Conservation (phyloP, 2,329 filamentous ascomycete species). For the Clarireedia monteithiana region DNA sequence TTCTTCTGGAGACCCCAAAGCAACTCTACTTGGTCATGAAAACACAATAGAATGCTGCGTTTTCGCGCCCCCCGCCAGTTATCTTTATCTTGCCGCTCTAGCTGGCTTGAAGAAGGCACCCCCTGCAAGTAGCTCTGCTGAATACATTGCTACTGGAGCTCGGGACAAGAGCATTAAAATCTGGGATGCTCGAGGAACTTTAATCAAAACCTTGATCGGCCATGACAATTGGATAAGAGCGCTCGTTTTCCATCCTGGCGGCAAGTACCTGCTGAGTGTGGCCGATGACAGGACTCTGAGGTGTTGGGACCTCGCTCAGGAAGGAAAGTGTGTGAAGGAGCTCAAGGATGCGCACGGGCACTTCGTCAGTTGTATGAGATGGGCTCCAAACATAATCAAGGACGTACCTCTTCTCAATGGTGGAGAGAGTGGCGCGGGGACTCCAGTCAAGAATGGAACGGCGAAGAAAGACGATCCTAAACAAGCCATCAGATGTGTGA, state of each 20-base stretch:
- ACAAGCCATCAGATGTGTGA: slow-evolving; percentile 70
- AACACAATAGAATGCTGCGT: slow-evolving; percentile 81
- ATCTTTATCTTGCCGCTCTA: slow-evolving; percentile 66
- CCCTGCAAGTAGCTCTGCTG: slow-evolving; percentile 63
- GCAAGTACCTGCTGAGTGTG: slow-evolving; percentile 80
- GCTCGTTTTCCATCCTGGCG: slow-evolving; percentile 82
- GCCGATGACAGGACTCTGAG: slow-evolving; percentile 86
- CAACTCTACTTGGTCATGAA: slow-evolving; percentile 78
- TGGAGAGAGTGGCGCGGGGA: slow-evolving; percentile 38
- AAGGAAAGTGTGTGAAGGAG: slow-evolving; percentile 81
- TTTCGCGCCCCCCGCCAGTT: slow-evolving; percentile 72
- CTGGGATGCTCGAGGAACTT: slow-evolving; percentile 79
- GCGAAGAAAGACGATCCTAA: slow-evolving; percentile 38
- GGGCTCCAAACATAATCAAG: slow-evolving; percentile 72
- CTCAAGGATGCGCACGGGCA: slow-evolving; percentile 71
- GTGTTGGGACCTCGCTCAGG: slow-evolving; percentile 89
- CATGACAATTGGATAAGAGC: slow-evolving; percentile 93
- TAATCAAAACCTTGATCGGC: slow-evolving; percentile 75
- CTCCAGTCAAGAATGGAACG: slow-evolving; percentile 19
- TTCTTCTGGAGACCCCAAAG: slow-evolving; percentile 62
- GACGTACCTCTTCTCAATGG: slow-evolving; percentile 39
- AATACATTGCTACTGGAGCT: slow-evolving; percentile 84
- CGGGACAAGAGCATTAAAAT: slow-evolving; percentile 86
- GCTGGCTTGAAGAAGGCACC: slow-evolving; percentile 81
- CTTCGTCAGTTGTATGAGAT: slow-evolving; percentile 80